Percentiles rank a stretch among this genome's conserved stretches.
Conservation (phyloP, 108 stramenopile genomes). For the Hondaea fermentalgiana region DNA sequence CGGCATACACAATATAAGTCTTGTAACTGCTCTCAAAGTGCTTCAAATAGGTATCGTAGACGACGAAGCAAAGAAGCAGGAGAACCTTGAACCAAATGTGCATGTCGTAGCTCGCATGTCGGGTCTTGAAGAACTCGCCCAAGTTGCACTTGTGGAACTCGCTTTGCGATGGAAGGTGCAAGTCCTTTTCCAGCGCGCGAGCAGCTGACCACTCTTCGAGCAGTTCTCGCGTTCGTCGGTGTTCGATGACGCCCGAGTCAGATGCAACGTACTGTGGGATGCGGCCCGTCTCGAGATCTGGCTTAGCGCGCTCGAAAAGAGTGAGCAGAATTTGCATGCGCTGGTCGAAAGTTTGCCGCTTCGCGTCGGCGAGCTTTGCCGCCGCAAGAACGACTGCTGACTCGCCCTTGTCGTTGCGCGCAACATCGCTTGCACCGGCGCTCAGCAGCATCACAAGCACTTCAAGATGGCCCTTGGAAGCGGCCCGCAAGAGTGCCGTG, state of each 20-base stretch:
- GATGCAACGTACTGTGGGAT: not conserved
- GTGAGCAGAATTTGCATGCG: not conserved
- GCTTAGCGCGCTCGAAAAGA: not conserved
- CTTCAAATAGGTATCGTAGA: not conserved
- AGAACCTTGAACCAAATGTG: not conserved
- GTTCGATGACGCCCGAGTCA: not conserved
- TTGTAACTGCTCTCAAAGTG: slow-evolving; percentile 1
- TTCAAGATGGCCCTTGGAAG: not conserved
- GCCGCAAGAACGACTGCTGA: not conserved
- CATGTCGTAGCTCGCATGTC: not conserved
- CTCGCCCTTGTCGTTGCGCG: not conserved
- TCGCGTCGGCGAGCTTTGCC: not conserved
- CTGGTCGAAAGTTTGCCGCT: not conserved
- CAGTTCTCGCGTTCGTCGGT: not conserved
- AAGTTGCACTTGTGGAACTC: not conserved
- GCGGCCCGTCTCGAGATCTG: not conserved
- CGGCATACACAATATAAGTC: not conserved
- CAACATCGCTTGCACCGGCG: not conserved
- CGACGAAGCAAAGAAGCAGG: not conserved
- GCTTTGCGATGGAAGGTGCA: not conserved
- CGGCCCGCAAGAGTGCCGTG: not conserved
- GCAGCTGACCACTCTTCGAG: not conserved
- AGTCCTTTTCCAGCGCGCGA: not conserved
- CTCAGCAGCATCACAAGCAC: not conserved
- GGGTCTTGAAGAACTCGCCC: not conserved